Evolutionary conservation across 1,284 basidiomycete genomes (phyloP).

Genomic region (Ustilago trichophora): DNA sequence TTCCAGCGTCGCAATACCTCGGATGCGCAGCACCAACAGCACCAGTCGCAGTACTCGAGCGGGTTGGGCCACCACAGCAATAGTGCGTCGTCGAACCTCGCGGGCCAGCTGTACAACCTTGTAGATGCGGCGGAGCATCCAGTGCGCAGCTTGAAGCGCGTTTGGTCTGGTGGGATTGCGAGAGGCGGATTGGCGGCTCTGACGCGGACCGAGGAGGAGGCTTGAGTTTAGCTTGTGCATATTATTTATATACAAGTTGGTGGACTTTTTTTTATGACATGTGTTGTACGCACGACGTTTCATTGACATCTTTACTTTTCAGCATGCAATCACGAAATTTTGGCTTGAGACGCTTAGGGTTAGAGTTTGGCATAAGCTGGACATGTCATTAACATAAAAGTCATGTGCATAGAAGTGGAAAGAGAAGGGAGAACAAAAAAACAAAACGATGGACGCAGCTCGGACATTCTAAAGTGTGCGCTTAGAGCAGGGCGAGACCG

Average conservation of each 20-base stretch:
- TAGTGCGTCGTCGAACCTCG: slow-evolving; percentile 19
- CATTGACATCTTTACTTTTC: no score
- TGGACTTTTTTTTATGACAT: no score
- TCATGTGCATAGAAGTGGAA: neutral
- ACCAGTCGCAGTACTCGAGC: slow-evolving; percentile 1
- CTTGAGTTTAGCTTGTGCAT: neutral
- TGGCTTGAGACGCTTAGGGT: no score
- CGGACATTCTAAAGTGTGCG: no score
- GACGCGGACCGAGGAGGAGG: slow-evolving; percentile 44
- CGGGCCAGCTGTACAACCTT: slow-evolving; percentile 37
- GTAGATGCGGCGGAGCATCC: slow-evolving; percentile 55
- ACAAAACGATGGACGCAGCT: no score
- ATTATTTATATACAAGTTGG: no score
- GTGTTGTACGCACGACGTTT: no score
- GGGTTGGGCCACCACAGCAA: slow-evolving; percentile 5
- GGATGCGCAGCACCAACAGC: slow-evolving; percentile 7
- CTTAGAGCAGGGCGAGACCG: slow-evolving; percentile 28
- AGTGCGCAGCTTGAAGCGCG: slow-evolving; percentile 48
- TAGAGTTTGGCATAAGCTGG: neutral
- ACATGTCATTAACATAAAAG: no score
- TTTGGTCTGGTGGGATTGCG: slow-evolving; percentile 48
- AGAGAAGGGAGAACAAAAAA: neutral
- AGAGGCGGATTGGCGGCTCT: slow-evolving; percentile 48
- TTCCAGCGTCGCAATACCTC: slow-evolving; percentile 25
- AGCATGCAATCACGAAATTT: neutral